Base-by-base conservation (phyloP, 441 rosid genomes). In the Gossypium aridum region DNA sequence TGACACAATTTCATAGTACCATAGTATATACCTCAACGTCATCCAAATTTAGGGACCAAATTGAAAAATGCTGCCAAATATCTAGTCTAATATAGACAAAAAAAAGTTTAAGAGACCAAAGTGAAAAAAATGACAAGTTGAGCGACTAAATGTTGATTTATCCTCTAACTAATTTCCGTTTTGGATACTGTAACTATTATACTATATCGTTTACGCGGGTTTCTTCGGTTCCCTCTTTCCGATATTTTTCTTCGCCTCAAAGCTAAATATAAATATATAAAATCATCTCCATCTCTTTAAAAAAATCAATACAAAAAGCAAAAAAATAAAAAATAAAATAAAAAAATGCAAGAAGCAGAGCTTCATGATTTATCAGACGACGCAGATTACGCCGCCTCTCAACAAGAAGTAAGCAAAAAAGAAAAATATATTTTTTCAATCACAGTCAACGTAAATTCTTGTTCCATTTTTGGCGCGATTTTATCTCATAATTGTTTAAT, bases 361-460 rank as follows among this genome's bases (percentile, higher is more conserved):
- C 86, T 86, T 68, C 88, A 88, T 62, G 99, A 96, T 79, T 87
- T 96, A 73, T 91, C 98, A 3, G 99, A 96, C 88, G 99, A 96
- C 85, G 91, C 98, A 60, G 98, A 96, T 81, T 96, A 92, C 86
- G 98, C 97, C 2, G 98, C 96, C 8, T 96, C 98, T 34, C 80
- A 83, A 57, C 92, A 84, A 39, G 92, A 93, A 76, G 98, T 92
- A 84, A 79, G 76, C 43, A 25, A 51, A 49, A 43, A 4, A 4
- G 3, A 63, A n/a, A 6, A 34, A 6, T 34, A 1, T 34, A 0
- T 34, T 34, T 34, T 34, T 34, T 34, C 37, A 3, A 9, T 64
- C 76, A 2, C n/a, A 66, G 64, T 20, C 37, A 0, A 51, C 6
- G 10, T 20, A 7, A 34, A 39, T 63, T 7, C 10, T 22, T 7